These are phyloP conservation scores for Citrus australasica DNA, from an alignment of 345 rosid species.

Conservation along the genomic window DNA sequence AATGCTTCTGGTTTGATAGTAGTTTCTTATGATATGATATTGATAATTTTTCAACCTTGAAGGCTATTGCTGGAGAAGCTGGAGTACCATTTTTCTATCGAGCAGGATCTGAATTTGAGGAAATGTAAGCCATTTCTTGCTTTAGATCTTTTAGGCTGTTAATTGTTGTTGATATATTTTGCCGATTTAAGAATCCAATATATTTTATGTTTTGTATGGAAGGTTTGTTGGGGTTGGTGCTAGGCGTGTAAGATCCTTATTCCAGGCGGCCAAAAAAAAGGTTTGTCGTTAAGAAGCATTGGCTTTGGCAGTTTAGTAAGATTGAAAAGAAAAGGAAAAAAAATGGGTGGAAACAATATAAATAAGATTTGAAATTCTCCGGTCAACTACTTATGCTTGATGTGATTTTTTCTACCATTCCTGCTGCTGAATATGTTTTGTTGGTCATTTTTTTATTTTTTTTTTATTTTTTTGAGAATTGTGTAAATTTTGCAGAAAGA, in stretches of 20 bases:
- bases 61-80: constrained; percentile 99
- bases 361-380: background rate
- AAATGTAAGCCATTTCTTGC: constrained; percentile 63
- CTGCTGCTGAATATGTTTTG: background rate
- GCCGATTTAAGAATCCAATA: background rate
- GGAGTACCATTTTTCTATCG: constrained; percentile 98
- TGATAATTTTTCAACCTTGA: constrained; percentile 19
- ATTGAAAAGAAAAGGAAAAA: background rate
- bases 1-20: background rate
- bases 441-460: background rate
- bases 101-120: constrained; percentile 99
- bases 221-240: constrained; percentile 99
- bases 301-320: background rate
- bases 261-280: constrained; percentile 97
- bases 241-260: constrained; percentile 90
- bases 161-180: background rate
- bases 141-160: background rate
- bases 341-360: background rate
- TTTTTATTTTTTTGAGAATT: background rate
- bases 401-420: background rate
- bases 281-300: constrained; percentile 27
- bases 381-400: background rate
- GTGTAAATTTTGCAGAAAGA: background rate
- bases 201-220: constrained; percentile 22
- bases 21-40: constrained; percentile 11